Evolutionary conservation across 1,139 yeast genomes (phyloP).

Genomic region (Geotrichum histeridarum): DNA sequence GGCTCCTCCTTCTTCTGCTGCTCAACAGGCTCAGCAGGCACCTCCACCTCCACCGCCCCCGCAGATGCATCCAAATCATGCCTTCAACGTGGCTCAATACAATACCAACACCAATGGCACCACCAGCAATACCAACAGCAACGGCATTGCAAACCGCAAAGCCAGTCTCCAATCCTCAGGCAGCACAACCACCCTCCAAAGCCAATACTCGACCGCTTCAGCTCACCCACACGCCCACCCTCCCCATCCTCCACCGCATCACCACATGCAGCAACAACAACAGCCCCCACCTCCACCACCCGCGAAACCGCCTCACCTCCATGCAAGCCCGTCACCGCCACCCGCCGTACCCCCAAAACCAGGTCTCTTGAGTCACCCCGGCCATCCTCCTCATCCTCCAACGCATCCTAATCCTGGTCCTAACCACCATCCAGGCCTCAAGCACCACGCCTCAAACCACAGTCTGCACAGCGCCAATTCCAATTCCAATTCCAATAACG

Average conservation of each 20-base stretch:
- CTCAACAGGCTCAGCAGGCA: too few species aligned
- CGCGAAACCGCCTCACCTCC: constrained; percentile 14
- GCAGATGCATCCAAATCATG: constrained; percentile 9
- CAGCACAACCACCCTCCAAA: neutral
- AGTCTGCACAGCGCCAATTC: too few species aligned
- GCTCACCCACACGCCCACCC: neutral
- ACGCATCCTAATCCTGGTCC: neutral
- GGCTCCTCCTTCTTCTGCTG: too few species aligned
- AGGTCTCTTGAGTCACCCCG: too few species aligned
- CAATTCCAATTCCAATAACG: too few species aligned
- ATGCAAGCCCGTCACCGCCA: constrained; percentile 5
- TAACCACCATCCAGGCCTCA: too few species aligned
- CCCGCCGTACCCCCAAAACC: neutral
- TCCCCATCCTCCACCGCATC: neutral
- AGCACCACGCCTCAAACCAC: too few species aligned
- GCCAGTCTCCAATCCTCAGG: neutral
- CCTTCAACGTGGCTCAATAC: constrained; percentile 6
- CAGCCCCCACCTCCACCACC: constrained; percentile 12
- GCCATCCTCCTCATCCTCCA: neutral
- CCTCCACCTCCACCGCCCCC: constrained; percentile 12
- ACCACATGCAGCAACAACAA: neutral
- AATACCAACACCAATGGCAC: neutral
- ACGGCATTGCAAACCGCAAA: neutral
- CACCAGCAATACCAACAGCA: neutral
- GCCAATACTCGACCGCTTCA: neutral